A percentile compares a stretch with the other conserved stretches of the same genome.
Evolutionary conservation across 768 basidiomycete genomes (phyloP).

Genomic region (Tylopilus sp.): DNA sequence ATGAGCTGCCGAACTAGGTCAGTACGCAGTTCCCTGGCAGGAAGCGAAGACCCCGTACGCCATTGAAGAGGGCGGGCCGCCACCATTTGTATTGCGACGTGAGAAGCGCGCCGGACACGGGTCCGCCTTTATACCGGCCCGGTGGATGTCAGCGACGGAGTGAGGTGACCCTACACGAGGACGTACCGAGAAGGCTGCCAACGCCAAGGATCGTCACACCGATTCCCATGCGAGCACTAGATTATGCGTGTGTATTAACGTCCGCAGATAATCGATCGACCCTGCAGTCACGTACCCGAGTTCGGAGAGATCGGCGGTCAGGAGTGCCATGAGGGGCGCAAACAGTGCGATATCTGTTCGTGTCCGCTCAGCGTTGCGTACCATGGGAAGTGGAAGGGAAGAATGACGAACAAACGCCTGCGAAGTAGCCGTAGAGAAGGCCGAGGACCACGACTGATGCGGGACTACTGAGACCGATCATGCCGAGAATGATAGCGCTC

Average conservation of each 20-base stretch:
- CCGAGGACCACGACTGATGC: slow-evolving; percentile 39
- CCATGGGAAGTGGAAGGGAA: neutral
- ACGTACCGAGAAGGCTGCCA: neutral
- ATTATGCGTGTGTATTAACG: neutral
- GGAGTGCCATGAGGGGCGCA: slow-evolving; percentile 40
- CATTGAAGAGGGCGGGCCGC: neutral
- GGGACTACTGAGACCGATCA: slow-evolving; percentile 37
- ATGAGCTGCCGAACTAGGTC: slow-evolving; percentile 7
- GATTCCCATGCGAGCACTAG: neutral
- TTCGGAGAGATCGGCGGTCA: slow-evolving; percentile 45
- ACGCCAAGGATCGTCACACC: neutral
- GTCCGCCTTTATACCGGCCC: no score
- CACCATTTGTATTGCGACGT: neutral
- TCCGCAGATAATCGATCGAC: neutral
- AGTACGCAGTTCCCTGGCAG: neutral
- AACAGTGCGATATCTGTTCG: slow-evolving; percentile 36
- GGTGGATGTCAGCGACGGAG: neutral
- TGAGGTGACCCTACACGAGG: neutral
- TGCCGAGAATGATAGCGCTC: slow-evolving; percentile 2
- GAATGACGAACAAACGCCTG: slow-evolving; percentile 37
- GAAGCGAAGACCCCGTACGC: neutral
- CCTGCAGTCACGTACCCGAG: slow-evolving; percentile 39
- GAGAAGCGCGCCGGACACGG: neutral
- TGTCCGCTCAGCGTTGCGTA: neutral
- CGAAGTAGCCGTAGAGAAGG: slow-evolving; percentile 45